Evolutionary conservation across 2,329 filamentous ascomycete species (phyloP), one percentile per base, ranked within the genome.

Genomic region (Aspergillus bombycis): DNA sequence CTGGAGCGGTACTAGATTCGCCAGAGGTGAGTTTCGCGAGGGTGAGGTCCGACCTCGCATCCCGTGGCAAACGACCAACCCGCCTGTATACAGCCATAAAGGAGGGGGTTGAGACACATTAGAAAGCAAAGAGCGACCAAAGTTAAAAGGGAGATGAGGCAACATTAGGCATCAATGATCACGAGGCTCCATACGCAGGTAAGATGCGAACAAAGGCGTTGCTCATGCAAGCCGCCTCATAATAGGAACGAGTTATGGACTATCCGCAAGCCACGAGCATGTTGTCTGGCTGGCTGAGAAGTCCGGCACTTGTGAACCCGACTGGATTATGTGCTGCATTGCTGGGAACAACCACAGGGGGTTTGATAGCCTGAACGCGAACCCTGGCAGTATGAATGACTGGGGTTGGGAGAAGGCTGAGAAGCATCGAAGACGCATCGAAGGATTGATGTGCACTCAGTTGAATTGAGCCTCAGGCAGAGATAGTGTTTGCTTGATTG

Each of bases 381-480:
- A 62, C 50, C 58, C 61, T 41, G 53, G 38, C 48, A 61, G 56
- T 58, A 55, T 57, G 61, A 55, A 30, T 50, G 46, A 50, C 46
- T 32, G 46, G 46, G 55, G 53, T 38, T 55, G 32, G 54, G 60
- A 62, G 52, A 59, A 53, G 55, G 61, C 61, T 58, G 36, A 55
- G 58, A 66, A 69, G 71, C 65, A 73, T 70, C 67, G 73, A 74
- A 74, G 70, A 71, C 66, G 73, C 72, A 73, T 73, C 70, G 71
- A 74, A 74, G 67, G 57, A 68, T 63, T 30, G 41, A 54, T 32
- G 19, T 21, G 28, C 50, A 68, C 68, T 66, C 63, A 65, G 62
- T 50, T 66, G 52, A 36, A 16, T 21, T 55, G 63, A 61, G 62
- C 48, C 58, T 64, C 54, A 61, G 53, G 53, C 38, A 60, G 57